Evolutionary conservation across 495 filamentous ascomycete species (phyloP), one percentile per base, ranked within the genome.

Genomic region (Recurvomyces mirabilis): DNA sequence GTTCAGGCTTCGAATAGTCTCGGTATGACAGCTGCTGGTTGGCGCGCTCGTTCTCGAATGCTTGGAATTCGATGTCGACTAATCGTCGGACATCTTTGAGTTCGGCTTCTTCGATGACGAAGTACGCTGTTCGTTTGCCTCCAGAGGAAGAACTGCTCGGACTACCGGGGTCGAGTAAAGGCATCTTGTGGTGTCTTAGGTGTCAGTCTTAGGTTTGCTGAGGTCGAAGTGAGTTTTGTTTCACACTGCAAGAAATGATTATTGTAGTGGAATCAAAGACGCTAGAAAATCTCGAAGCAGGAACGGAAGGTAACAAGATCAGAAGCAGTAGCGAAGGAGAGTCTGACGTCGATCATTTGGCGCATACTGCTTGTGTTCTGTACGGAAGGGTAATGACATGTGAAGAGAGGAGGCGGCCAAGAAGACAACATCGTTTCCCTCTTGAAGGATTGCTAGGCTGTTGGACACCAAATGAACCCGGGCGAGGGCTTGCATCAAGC

Each of bases 51-150:
- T 53, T 31, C 22, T 47, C 49, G 32, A 53, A 53, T 5, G 49
- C 49, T 30, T 42, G 43, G 38, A 53, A 48, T 38, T 53, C 49
- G 23, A 53, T 53, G 20, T 53, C 49, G 12, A 53, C 49, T 2
- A 53, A 38, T n/a, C 49, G 43, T 12, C 43, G 49, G 34, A 37
- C 38, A 34, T 53, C 49, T n/a, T 41, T n/a, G 6, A 21, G 20
- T 14, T 22, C 28, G 21, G 44, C 49, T 6, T 19, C 25, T 12
- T 20, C 29, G 21, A 52, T 41, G 22, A 20, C 26, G 28, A 47
- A 48, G 31, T 41, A 5, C 20, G 30, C 25, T 25, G 29, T n/a
- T 28, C 22, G 11, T 42, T 34, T 36, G 31, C 20, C 41, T 24
- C 35, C 34, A 2, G 35, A 40, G 3, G 32, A 34, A 9, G 29